A percentile compares a stretch with the other conserved stretches of the same genome.
phyloP scores from a whole-genome alignment of 345 rosid species.

The Tarenaya hassleriana region DNA sequence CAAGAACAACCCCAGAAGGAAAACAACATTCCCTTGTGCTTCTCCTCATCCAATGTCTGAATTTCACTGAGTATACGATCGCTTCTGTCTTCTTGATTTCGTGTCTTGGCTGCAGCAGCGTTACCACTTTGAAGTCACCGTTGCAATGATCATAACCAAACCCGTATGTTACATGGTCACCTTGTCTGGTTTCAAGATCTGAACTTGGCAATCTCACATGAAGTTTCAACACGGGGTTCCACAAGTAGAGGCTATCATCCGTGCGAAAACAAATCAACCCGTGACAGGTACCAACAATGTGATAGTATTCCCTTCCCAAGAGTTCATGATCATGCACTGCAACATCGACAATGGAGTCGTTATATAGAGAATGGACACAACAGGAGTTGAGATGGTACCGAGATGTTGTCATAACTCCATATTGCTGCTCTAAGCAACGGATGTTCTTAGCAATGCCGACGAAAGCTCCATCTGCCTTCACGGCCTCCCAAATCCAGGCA shows the following conservation, averaged over 20 bases:
- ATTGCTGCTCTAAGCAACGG: background rate
- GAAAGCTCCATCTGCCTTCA: slow-evolving; percentile 1
- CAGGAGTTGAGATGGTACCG: slow-evolving; percentile 24
- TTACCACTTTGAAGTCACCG: slow-evolving; percentile 29
- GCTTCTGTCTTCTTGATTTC: slow-evolving; percentile 8
- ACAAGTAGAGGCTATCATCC: slow-evolving; percentile 23
- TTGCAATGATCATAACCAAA: slow-evolving; percentile 30
- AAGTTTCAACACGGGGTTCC: slow-evolving; percentile 34
- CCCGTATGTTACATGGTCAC: slow-evolving; percentile 19
- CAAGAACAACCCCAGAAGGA: slow-evolving; percentile 7
- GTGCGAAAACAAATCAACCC: slow-evolving; percentile 33
- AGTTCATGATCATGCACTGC: slow-evolving; percentile 25
- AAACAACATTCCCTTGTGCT: slow-evolving; percentile 12
- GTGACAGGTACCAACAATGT: slow-evolving; percentile 34
- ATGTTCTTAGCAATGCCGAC: slow-evolving; percentile 10
- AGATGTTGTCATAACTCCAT: slow-evolving; percentile 22
- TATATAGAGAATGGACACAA: slow-evolving; percentile 27
- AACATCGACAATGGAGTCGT: slow-evolving; percentile 9
- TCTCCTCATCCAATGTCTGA: slow-evolving; percentile 23
- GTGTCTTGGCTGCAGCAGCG: slow-evolving; percentile 21
- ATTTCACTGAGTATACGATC: slow-evolving; percentile 24
- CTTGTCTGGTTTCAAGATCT: slow-evolving; percentile 12
- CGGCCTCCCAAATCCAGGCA: slow-evolving; percentile 19
- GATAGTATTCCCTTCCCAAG: slow-evolving; percentile 30
- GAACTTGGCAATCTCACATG: slow-evolving; percentile 25